Conservation (phyloP, 2,329 filamentous ascomycete species). For the Apiospora rasikravindrae region DNA sequence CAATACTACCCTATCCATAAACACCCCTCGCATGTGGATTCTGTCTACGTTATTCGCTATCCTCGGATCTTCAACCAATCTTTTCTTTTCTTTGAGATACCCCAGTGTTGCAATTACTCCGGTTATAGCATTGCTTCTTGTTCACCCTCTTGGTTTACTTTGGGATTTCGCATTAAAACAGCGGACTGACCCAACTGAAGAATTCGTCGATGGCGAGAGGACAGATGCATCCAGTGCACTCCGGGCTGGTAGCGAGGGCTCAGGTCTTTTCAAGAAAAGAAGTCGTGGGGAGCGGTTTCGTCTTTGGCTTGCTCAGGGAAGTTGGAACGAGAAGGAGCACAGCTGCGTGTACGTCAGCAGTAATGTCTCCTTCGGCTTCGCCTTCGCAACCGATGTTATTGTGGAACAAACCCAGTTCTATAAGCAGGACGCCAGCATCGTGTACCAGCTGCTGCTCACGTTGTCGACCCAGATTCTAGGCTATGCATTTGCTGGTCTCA, state of each 20-base stretch:
- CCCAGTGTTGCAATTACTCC: slow-evolving; percentile 89
- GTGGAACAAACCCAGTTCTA: slow-evolving; percentile 92
- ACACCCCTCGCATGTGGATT: slow-evolving; percentile 86
- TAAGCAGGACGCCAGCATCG: slow-evolving; percentile 76
- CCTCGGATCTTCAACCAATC: slow-evolving; percentile 80
- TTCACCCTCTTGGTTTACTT: slow-evolving; percentile 80
- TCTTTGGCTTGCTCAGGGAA: slow-evolving; percentile 78
- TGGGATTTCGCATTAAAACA: slow-evolving; percentile 78
- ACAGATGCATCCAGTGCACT: slow-evolving; percentile 13
- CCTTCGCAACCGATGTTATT: slow-evolving; percentile 88
- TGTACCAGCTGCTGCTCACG: slow-evolving; percentile 82
- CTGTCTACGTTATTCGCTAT: slow-evolving; percentile 81
- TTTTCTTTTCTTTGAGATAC: slow-evolving; percentile 90
- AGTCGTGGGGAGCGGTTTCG: slow-evolving; percentile 54
- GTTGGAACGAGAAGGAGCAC: slow-evolving; percentile 89
- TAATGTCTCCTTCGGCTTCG: slow-evolving; percentile 88
- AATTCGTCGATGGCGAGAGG: slow-evolving; percentile 61
- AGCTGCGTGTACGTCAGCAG: slow-evolving; percentile 89
- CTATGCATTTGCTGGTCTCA: slow-evolving; percentile 84
- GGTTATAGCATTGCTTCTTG: slow-evolving; percentile 83
- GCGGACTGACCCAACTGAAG: slow-evolving; percentile 56
- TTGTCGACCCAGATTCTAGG: slow-evolving; percentile 87
- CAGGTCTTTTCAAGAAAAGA: slow-evolving; percentile 28
- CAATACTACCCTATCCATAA: slow-evolving; percentile 79
- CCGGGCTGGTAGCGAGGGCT: slow-evolving; percentile 25